Evolutionary conservation across 2,329 filamentous ascomycete genomes (phyloP).

Genomic region (Aspergillus latus): DNA sequence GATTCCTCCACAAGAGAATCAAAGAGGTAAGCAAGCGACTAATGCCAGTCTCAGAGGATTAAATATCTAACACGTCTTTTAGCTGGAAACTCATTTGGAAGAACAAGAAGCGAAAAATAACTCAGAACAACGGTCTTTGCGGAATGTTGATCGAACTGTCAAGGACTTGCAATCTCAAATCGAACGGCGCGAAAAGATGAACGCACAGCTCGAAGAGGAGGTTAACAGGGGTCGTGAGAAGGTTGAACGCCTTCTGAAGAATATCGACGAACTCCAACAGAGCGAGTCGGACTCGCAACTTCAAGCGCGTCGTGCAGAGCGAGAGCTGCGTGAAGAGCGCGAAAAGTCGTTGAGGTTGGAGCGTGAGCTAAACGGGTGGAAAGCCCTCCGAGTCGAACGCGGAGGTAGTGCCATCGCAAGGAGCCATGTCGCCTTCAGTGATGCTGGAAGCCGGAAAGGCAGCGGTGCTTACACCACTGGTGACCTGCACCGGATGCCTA

Average conservation of each 20-base stretch:
- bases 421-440: slow-evolving; percentile 36
- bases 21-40: slow-evolving; percentile 70
- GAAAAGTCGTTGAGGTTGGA: slow-evolving; percentile 82
- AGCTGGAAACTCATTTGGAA: slow-evolving; percentile 88
- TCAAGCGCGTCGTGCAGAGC: slow-evolving; percentile 77
- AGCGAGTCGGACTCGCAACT: slow-evolving; percentile 81
- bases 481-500: slow-evolving; percentile 66
- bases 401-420: slow-evolving; percentile 36
- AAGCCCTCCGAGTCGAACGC: slow-evolving; percentile 66
- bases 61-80: slow-evolving; percentile 25
- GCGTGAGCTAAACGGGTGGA: slow-evolving; percentile 82
- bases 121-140: slow-evolving; percentile 80
- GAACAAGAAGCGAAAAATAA: slow-evolving; percentile 75
- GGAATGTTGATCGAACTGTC: slow-evolving; percentile 90
- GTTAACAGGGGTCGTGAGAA: slow-evolving; percentile 84
- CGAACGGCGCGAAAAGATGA: slow-evolving; percentile 88
- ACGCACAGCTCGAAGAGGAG: slow-evolving; percentile 77
- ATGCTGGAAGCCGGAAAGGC: slow-evolving; percentile 41
- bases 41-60: not conserved
- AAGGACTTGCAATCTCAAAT: slow-evolving; percentile 92
- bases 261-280: slow-evolving; percentile 91
- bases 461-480: slow-evolving; percentile 41
- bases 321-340: slow-evolving; percentile 83
- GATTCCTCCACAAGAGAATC: slow-evolving; percentile 89
- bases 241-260: slow-evolving; percentile 80